Evolutionary conservation across 1,284 basidiomycete genomes (phyloP), one percentile per base, ranked within the genome.

Genomic region (Ceratobasidium sp.): DNA sequence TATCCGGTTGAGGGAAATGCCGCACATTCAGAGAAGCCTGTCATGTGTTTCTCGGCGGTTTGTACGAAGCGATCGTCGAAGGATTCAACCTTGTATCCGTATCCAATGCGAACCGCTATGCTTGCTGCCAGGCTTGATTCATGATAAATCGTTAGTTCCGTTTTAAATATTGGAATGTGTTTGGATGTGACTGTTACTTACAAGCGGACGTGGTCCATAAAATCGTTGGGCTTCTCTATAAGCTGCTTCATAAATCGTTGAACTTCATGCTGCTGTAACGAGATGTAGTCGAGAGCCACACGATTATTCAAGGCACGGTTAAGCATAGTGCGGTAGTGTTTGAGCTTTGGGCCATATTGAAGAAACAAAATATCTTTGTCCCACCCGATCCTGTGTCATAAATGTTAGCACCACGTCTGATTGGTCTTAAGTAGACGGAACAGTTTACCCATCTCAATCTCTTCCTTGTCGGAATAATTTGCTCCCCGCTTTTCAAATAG

Each of bases 271-370:
- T 63, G 43, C n/a, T 63, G 61, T 16, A 46, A n/a, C 1, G 43
- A 22, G 46, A 63, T 31, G 41, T 63, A 63, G 41, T 63, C 61
- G 1, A 31, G 46, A 4, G 61, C 31, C 3, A 34, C 43, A 1
- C 61, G 61, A 14, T 49, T 63, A 22, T 63, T 63, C 11, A 63
- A 39, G 9, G 61, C 61, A 31, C 61, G 46, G 22, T 63, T 48
- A 11, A 63, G 61, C 41, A 63, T 46, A 6, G 43, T 49, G n/a
- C 61, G 39, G 14, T 63, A 63, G 13, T 9, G 31, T 41, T 63
- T 63, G 6, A 27, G 61, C 43, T 1, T 14, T 4, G 61, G 43
- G n/a, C 61, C 61, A 22, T 63, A 63, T 49, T 19, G 43, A 8
- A 49, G 22, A 7, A 63, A 19, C 11, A 49, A 27, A 48, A 66